Evolutionary conservation across 192 early-diverging fungal species (phyloP).

Genomic region (Backusella liffmaniae): DNA sequence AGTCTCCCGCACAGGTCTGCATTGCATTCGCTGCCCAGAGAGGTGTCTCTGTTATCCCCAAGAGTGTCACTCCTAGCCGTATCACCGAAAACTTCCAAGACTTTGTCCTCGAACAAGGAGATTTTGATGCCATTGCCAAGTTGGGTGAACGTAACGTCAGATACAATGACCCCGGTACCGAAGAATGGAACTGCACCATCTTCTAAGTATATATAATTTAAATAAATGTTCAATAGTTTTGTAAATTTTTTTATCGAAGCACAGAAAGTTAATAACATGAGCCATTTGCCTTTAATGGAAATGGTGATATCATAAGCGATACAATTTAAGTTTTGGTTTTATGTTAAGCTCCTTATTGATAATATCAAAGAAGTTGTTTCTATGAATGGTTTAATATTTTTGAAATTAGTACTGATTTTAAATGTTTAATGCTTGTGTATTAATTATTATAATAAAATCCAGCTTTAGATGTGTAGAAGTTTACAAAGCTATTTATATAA

Average conservation of each 20-base stretch:
- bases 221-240: conserved; percentile 3
- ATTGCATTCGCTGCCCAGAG: conserved; percentile 75
- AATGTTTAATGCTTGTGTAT: background rate
- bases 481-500: background rate
- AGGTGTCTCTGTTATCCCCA: conserved; percentile 79
- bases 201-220: conserved; percentile 17
- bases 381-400: background rate
- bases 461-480: background rate
- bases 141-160: conserved; percentile 39
- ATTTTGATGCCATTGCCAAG: conserved; percentile 36
- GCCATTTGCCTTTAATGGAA: background rate
- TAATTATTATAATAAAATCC: background rate
- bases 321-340: background rate
- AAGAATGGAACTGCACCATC: conserved; percentile 29
- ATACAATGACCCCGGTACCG: conserved; percentile 43
- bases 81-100: conserved; percentile 61
- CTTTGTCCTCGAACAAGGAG: conserved; percentile 46
- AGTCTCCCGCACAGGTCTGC: conserved; percentile 70
- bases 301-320: background rate
- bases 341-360: background rate
- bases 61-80: conserved; percentile 64
- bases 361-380: background rate
- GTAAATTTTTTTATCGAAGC: background rate
- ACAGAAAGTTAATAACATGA: background rate
- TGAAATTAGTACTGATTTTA: background rate